A percentile compares a stretch with the other conserved stretches of the same genome.
Conservation (phyloP, 805 yeast species). For the Yamadazyma kitorensis region DNA sequence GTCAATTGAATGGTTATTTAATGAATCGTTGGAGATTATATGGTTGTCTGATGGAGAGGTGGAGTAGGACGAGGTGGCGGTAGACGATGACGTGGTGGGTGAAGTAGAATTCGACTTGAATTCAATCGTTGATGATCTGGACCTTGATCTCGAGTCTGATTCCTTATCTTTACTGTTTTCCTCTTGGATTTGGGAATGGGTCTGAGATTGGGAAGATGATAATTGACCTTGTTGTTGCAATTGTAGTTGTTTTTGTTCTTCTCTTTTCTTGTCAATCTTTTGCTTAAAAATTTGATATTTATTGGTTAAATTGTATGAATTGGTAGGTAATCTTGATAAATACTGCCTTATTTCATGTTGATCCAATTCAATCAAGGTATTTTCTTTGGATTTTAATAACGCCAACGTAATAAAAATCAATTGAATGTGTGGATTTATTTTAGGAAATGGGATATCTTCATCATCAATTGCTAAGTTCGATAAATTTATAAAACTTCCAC, state of each 20-base stretch:
- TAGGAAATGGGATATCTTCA: constrained; percentile 48
- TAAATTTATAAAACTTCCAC: constrained; percentile 3
- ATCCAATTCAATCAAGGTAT: constrained; percentile 78
- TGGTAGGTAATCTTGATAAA: constrained; percentile 56
- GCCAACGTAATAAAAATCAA: constrained; percentile 75
- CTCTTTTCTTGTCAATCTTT: constrained; percentile 16
- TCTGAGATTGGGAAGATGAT: no score
- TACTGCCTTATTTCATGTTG: constrained; percentile 85
- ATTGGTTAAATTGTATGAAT: constrained; percentile 31
- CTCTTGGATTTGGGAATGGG: constrained; percentile 2
- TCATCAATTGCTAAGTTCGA: constrained; percentile 7
- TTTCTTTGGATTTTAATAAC: constrained; percentile 74
- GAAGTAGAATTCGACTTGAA: constrained; percentile 6
- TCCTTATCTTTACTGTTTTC: background rate
- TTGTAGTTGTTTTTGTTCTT: constrained; percentile 13
- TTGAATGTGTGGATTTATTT: constrained; percentile 72
- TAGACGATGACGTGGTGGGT: constrained; percentile 10
- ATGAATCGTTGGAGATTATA: constrained; percentile 28
- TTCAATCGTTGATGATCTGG: constrained; percentile 12
- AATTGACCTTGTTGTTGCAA: no score
- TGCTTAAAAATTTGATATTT: constrained; percentile 33
- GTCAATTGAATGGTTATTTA: constrained; percentile 37
- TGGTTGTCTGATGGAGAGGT: constrained; percentile 5
- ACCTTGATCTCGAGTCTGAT: constrained; percentile 1
- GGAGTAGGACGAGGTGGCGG: constrained; percentile 7